A percentile compares a stretch with the other conserved stretches of the same genome.
phyloP scores from a whole-genome alignment of 1,284 basidiomycete species.

The Exobasidium cylindrosporum region DNA sequence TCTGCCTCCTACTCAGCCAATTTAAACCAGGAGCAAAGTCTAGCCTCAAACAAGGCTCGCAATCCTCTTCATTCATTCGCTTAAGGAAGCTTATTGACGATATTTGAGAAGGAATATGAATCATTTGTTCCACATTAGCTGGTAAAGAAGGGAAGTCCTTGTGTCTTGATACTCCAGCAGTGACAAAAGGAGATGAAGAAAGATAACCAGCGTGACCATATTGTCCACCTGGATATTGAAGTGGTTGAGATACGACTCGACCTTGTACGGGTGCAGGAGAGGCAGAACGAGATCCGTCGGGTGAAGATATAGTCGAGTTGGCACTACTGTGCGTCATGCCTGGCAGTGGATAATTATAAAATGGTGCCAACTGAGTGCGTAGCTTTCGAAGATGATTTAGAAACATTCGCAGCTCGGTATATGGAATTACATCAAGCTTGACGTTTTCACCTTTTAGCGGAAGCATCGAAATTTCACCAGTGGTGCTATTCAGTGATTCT shows the following conservation, averaged over 20 bases:
- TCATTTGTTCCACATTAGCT: conserved; percentile 44
- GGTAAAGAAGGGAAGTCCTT: conserved; percentile 63
- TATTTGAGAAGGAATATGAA: conserved; percentile 53
- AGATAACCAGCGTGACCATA: background rate
- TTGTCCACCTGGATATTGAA: background rate
- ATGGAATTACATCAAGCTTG: conserved; percentile 62
- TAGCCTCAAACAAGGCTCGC: conserved; percentile 86
- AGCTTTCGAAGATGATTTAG: conserved; percentile 74
- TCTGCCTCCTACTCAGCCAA: conserved; percentile 84
- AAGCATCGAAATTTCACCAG: background rate
- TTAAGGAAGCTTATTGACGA: conserved; percentile 75
- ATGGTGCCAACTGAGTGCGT: conserved; percentile 57
- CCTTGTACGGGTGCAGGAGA: conserved; percentile 3
- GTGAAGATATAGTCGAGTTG: conserved; percentile 9
- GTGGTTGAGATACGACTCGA: background rate
- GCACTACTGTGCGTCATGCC: background rate
- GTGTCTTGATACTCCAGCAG: conserved; percentile 64
- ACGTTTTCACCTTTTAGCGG: conserved; percentile 15
- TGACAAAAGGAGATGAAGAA: conserved; percentile 27
- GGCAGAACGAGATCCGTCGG: background rate
- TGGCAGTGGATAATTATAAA: conserved; percentile 35
- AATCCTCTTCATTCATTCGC: conserved; percentile 79
- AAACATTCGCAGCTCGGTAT: conserved; percentile 80
- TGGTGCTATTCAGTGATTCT: background rate
- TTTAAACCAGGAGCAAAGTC: conserved; percentile 91